Percentiles rank a stretch among this genome's conserved stretches.
Conservation (phyloP, 805 yeast species). For the Barnettozyma wickerhamii region DNA sequence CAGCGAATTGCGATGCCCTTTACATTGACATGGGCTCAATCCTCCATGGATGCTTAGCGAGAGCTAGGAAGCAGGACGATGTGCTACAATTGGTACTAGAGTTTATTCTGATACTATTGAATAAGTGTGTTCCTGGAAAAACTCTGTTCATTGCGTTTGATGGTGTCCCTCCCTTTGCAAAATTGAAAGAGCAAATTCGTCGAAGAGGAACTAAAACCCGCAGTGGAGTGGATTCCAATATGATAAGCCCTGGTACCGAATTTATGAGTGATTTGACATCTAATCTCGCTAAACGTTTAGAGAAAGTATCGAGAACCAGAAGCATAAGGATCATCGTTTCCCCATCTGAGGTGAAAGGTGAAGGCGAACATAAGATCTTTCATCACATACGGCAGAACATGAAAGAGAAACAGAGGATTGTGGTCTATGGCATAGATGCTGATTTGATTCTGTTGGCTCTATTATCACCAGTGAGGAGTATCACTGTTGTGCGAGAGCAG, state of each 20-base stretch:
- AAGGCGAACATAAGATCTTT: constrained; percentile 97
- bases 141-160: constrained; percentile 90
- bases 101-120: background rate
- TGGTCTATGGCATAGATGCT: constrained; percentile 92
- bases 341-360: constrained; percentile 93
- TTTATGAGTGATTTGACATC: constrained; percentile 80
- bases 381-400: constrained; percentile 70
- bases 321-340: constrained; percentile 67
- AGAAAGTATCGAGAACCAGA: constrained; percentile 71
- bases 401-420: constrained; percentile 70
- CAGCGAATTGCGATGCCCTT: constrained; percentile 71
- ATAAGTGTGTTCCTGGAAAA: constrained; percentile 60
- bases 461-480: constrained; percentile 80
- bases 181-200: constrained; percentile 91
- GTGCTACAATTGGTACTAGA: constrained; percentile 56
- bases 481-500: constrained; percentile 74
- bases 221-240: constrained; percentile 75
- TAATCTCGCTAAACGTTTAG: constrained; percentile 69
- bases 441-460: constrained; percentile 89
- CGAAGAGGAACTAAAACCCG: constrained; percentile 87
- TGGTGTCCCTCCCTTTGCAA: constrained; percentile 96
- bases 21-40: constrained; percentile 95
- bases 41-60: constrained; percentile 82
- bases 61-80: constrained; percentile 55
- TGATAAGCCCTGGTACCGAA: constrained; percentile 93